Conservation (phyloP, 1,284 basidiomycete genomes). For the Abortiporus biennis region DNA sequence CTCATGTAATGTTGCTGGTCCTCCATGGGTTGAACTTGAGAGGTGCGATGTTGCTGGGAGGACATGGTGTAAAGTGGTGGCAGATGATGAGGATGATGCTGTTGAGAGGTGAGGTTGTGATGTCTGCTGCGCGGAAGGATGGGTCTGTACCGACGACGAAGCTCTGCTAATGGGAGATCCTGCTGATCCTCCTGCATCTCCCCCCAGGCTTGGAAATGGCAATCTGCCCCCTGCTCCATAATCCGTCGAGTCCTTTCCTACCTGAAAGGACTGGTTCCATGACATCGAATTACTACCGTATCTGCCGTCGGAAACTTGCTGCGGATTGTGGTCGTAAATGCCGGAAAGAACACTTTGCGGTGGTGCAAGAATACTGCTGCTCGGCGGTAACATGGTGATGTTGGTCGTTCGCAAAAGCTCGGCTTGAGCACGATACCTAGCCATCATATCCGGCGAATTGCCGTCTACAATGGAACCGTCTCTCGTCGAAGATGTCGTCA, state of each 20-base stretch:
- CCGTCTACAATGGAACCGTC: conserved; percentile 11
- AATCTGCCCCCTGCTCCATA: background rate
- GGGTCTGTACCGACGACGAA: conserved; percentile 14
- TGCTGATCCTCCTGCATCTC: conserved; percentile 11
- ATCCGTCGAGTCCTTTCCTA: background rate
- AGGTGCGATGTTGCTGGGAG: background rate
- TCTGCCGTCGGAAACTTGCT: too few species aligned
- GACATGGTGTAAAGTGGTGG: background rate
- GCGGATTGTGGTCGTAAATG: conserved; percentile 7
- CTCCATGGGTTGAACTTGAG: background rate
- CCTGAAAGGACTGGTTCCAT: conserved; percentile 8
- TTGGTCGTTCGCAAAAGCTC: conserved; percentile 22
- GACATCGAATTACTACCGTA: too few species aligned
- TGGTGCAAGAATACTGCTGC: conserved; percentile 15
- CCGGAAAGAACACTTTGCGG: conserved; percentile 9
- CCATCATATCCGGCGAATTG: conserved; percentile 32
- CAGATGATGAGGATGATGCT: conserved; percentile 11
- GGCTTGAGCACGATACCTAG: conserved; percentile 43
- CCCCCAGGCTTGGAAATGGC: conserved; percentile 11
- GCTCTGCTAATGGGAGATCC: conserved; percentile 4
- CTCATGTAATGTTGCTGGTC: background rate
- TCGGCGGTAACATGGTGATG: conserved; percentile 25
- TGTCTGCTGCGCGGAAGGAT: conserved; percentile 16
- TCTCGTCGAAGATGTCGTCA: conserved; percentile 7
- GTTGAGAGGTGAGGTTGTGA: conserved; percentile 2